Conservation (phyloP, 2,329 filamentous ascomycete genomes). For the Clarireedia hainanense region DNA sequence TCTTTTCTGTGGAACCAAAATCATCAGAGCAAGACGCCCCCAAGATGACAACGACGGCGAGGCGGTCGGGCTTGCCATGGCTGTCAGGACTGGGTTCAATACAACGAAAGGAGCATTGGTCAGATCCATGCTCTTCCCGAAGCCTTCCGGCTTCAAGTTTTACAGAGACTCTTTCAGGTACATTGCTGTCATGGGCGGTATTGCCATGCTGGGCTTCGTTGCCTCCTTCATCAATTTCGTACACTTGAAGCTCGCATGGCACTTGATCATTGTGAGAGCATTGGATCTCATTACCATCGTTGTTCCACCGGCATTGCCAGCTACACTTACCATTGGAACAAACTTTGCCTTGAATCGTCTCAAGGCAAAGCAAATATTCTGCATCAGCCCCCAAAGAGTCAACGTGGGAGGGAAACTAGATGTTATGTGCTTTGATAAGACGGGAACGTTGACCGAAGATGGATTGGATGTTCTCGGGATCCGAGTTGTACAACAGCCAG, state of each 20-base stretch:
- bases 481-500: constrained; percentile 60
- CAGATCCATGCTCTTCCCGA: constrained; percentile 96
- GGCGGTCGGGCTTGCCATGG: constrained; percentile 83
- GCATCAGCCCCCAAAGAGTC: constrained; percentile 93
- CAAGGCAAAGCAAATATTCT: constrained; percentile 88
- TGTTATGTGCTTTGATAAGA: constrained; percentile 97
- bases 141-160: constrained; percentile 97
- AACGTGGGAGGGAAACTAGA: constrained; percentile 96
- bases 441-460: constrained; percentile 94
- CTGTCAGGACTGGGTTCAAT: constrained; percentile 91
- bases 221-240: constrained; percentile 93
- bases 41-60: constrained; percentile 82
- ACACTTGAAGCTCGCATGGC: constrained; percentile 73
- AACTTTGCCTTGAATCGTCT: constrained; percentile 86
- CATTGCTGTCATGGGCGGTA: constrained; percentile 88
- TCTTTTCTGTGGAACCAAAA: constrained; percentile 90
- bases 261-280: constrained; percentile 84
- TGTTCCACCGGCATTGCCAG: constrained; percentile 87
- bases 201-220: constrained; percentile 80
- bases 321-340: constrained; percentile 91
- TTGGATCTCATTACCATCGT: constrained; percentile 96
- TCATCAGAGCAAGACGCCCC: constrained; percentile 80
- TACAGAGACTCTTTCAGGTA: constrained; percentile 97
- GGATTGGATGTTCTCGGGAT: constrained; percentile 89
- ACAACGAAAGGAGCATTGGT: constrained; percentile 95